Base-by-base conservation (phyloP, 192 early-diverging fungal genomes). In the Lobosporangium transversale region DNA sequence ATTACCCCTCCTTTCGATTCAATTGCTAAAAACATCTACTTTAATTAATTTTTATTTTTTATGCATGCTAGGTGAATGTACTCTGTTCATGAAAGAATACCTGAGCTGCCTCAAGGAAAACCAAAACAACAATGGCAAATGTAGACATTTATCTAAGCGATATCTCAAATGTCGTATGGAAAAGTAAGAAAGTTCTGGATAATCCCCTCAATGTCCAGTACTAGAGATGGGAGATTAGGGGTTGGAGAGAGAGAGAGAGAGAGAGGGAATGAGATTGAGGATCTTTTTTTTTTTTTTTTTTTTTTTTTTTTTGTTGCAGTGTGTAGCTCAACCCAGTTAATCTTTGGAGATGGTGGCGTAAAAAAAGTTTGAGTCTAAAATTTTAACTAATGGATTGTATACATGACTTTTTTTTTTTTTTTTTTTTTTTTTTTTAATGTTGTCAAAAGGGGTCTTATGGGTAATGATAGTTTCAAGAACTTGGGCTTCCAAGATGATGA, bases 91-190 rank as follows among this genome's bases (percentile, higher is more conserved):
- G 88, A 88, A 87, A 60, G 79, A 80, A 20, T 98, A 96, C 63
- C 80, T 98, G 23, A 80, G 73, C 15, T 98, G 96, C 66, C 69
- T 98, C 36, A 86, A 90, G 70, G 67, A 70, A 4, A 90, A 89
- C 58, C 87, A 87, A 62, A 91, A 89, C 51, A 87, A 90, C 62
- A 89, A 88, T 79, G 81, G 85, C 18, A 76, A 71, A 17, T 98
- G 96, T 80, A 83, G 89, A 18, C 58, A 81, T 17, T 53, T 95
- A 6, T 92, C 94, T 15, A 92, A 92, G 65, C 70, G 80, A 6
- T 98, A 98, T 64, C 84, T 98, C 17, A 83, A 90, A 78, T 98
- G 96, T 59, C 85, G 96, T 36, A 98, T 98, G 96, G 86, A 95
- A 47, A 92, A 88, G 91, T 91, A 79, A 79, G 80, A 10, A 35